Evolutionary conservation across 2,329 filamentous ascomycete genomes (phyloP), one percentile per base, ranked within the genome.

Genomic region (Cladosporium sp.): DNA sequence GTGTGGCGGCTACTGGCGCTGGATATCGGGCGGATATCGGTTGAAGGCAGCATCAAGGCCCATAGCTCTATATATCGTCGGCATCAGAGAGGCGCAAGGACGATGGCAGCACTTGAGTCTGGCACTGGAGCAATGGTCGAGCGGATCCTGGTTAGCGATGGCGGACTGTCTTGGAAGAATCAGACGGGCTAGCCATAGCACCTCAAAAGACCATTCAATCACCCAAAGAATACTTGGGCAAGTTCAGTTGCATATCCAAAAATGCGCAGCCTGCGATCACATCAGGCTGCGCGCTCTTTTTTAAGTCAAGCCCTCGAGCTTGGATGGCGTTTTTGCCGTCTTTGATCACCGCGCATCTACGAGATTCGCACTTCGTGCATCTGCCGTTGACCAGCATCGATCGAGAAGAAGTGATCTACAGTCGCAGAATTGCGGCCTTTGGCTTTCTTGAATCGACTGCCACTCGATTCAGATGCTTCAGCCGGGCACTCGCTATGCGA

Each of bases 1-100:
- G 28, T 49, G 38, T 43, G 40, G 46, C 38, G 46, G 46, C 46
- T 34, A 43, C 35, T 37, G 35, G 35, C 35, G 46, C 46, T 50
- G 46, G 31, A 50, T 50, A 50, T 50, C 46, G 46, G 46, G 46
- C 46, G 46, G 46, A 43, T 50, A 50, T 50, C 46, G 46, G 46
- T 50, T 43, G 22, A 34, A 50, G 46, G 46, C 46, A 49, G 35
- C 46, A 42, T 49, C 46, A 42, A 41, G 46, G 38, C 46, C 46
- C 46, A 42, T 50, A 50, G 46, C 46, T 50, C 46, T 50, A 50
- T 50, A 50, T 50, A 50, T 50, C 46, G 46, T 50, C 46, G 46
- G 46, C 46, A 50, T 50, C 46, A 42, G 46, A 43, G 46, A 37
- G 43, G 46, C 46, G 46, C 46, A 43, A 50, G 46, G 46, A 50